A percentile compares a stretch with the other conserved stretches of the same genome.
These are phyloP conservation scores for Ascochyta pisi DNA, from an alignment of 2,329 filamentous ascomycete genomes.

Conservation along the genomic window DNA sequence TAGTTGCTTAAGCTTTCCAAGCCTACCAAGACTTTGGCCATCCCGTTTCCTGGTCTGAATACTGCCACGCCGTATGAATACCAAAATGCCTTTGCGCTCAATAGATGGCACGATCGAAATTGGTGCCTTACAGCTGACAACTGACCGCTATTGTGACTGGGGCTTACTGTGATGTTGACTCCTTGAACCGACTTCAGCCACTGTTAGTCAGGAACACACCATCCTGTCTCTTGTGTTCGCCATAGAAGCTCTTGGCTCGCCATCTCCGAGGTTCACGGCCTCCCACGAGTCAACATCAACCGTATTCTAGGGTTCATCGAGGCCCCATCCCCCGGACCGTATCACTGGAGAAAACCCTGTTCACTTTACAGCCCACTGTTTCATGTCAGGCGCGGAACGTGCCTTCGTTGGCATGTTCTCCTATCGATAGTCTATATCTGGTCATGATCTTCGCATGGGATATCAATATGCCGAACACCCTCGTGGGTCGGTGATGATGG, in stretches of 20 bases:
- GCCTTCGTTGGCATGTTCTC: background rate
- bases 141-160: background rate
- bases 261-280: background rate
- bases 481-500: constrained; percentile 10
- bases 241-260: background rate
- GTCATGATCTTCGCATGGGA: constrained; percentile 4
- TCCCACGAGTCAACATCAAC: constrained; percentile 5
- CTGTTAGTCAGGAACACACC: too few species aligned
- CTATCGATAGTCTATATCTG: background rate
- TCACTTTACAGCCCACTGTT: constrained; percentile 1
- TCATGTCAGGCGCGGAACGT: constrained; percentile 7
- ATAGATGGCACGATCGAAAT: background rate
- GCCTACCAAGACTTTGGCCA: constrained; percentile 1
- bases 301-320: background rate
- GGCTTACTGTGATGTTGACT: background rate
- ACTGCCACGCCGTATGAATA: background rate
- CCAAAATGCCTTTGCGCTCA: background rate
- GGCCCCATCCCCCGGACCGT: background rate
- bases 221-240: background rate
- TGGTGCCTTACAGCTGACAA: background rate
- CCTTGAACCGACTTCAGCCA: background rate
- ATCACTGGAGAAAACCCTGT: background rate
- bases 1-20: constrained; percentile 11
- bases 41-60: constrained; percentile 1
- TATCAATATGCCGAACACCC: background rate